Percentiles rank a stretch among this genome's conserved stretches.
Conservation (phyloP, 1,284 basidiomycete genomes). For the Chalciporus sp. region DNA sequence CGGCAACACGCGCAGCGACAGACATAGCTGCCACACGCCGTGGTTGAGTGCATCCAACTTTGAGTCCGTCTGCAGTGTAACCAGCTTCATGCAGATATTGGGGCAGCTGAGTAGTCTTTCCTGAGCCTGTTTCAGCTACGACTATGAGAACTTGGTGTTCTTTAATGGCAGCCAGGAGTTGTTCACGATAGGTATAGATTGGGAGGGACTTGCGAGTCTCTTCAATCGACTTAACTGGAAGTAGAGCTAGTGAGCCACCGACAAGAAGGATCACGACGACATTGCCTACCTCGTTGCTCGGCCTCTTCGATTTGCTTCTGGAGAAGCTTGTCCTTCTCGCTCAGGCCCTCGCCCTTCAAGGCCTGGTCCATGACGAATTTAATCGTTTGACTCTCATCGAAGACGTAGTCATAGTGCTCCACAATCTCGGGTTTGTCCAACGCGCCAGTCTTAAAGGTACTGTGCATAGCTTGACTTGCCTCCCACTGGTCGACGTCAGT, state of each 20-base stretch:
- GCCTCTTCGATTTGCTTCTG: slow-evolving; percentile 91
- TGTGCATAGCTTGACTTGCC: slow-evolving; percentile 86
- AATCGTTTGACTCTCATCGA: slow-evolving; percentile 97
- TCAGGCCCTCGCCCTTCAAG: slow-evolving; percentile 74
- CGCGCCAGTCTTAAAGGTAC: slow-evolving; percentile 87
- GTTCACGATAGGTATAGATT: slow-evolving; percentile 84
- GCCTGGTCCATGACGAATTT: slow-evolving; percentile 90
- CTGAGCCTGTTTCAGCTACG: slow-evolving; percentile 93
- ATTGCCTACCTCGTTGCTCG: slow-evolving; percentile 78
- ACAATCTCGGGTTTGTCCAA: slow-evolving; percentile 82
- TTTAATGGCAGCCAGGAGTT: slow-evolving; percentile 86
- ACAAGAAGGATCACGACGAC: neutral
- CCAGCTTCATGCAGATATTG: slow-evolving; percentile 99
- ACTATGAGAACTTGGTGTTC: slow-evolving; percentile 93
- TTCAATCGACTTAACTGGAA: slow-evolving; percentile 80
- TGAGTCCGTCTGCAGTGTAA: slow-evolving; percentile 85
- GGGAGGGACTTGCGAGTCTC: slow-evolving; percentile 91
- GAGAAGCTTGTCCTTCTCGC: slow-evolving; percentile 84
- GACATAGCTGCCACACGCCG: slow-evolving; percentile 99
- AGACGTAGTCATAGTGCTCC: slow-evolving; percentile 95
- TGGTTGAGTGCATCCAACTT: slow-evolving; percentile 97
- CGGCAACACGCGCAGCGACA: slow-evolving; percentile 97
- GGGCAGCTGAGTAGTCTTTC: slow-evolving; percentile 97
- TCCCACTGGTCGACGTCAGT: slow-evolving; percentile 99
- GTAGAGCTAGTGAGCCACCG: slow-evolving; percentile 3